Evolutionary conservation across 148 eudicot genomes (phyloP), one percentile per base, ranked within the genome.

Genomic region (Chenopodium formosanum): DNA sequence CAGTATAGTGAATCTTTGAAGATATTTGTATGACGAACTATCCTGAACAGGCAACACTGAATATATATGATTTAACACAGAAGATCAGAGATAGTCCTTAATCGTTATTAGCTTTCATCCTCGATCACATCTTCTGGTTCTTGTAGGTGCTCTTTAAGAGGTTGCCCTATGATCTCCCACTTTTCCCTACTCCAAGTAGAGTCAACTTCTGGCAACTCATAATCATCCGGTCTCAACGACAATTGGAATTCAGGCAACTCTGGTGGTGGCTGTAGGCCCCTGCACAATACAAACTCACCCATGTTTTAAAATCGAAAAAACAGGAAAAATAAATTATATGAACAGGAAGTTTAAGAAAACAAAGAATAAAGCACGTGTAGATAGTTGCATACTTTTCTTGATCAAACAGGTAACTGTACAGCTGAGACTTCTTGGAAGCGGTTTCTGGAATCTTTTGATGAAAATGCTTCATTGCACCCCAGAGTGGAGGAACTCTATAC

Each of bases 181-280:
- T 89, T 88, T 46, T 89, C 94, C 62, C 83, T 85, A 67, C 83
- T 85, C 97, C 97, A 94, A 44, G 87, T 86, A 13, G 88, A 70
- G 83, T 91, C 88, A 66, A 82, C 68, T 16, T 84, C 88, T 0
- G 99, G 99, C 79, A 96, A 82, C 80, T 92, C 90, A 76, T 86
- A 96, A 52, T 96, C 99, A 46, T 96, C 98, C 0, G 99, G 93
- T 78, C 91, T 92, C 62, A 96, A 74, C 23, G 99, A 96, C 84
- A 94, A 63, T 76, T 92, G 89, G 70, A 96, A 96, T 78, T 96
- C 99, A 2, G 99, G 99, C 72, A 96, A 94, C 60, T 94, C 97
- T 0, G 98, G 97, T 85, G 93, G 87, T 25, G 84, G 76, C 50
- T 89, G 89, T 9, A 92, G 86, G 1, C 87, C 90, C 87, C 98